phyloP scores from a whole-genome alignment of 1,284 basidiomycete genomes.

The Leccinum pseudoinsigne region DNA sequence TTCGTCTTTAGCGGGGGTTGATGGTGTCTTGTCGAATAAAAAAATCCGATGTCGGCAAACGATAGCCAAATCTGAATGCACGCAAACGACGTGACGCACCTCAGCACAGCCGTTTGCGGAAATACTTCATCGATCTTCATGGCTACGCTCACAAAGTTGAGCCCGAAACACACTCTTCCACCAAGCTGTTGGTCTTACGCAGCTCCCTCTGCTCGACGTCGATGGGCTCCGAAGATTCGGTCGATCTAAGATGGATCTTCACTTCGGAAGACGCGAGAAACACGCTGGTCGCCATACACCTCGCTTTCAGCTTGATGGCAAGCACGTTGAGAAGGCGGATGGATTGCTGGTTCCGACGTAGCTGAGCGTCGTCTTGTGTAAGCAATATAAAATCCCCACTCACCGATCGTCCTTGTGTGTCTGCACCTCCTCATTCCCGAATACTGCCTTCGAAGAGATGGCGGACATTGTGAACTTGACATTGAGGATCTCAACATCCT shows the following conservation, averaged over 20 bases:
- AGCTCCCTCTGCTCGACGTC: constrained; percentile 81
- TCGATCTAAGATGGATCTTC: constrained; percentile 92
- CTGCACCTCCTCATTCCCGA: too few relatives aligned
- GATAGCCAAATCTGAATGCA: background rate
- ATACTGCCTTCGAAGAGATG: too few relatives aligned
- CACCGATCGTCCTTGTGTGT: too few relatives aligned
- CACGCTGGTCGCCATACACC: constrained; percentile 92
- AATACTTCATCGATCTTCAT: constrained; percentile 92
- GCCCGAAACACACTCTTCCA: constrained; percentile 99
- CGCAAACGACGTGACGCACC: constrained; percentile 43
- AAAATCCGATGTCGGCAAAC: background rate
- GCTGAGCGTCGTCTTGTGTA: too few relatives aligned
- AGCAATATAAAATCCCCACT: constrained; percentile 11
- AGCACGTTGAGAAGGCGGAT: constrained; percentile 91
- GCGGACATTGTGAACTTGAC: too few relatives aligned
- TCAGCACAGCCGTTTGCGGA: constrained; percentile 93
- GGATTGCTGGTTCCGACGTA: constrained; percentile 40
- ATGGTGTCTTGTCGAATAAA: constrained; percentile 59
- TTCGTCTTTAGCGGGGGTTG: constrained; percentile 51
- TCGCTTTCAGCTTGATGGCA: constrained; percentile 84
- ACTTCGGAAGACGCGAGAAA: constrained; percentile 97
- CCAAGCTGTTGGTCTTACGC: constrained; percentile 63
- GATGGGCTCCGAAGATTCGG: constrained; percentile 93
- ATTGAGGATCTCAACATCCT: too few relatives aligned
- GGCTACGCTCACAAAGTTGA: constrained; percentile 86